Evolutionary conservation across 257 asterid species (phyloP).

Genomic region (Capsicum baccatum): DNA sequence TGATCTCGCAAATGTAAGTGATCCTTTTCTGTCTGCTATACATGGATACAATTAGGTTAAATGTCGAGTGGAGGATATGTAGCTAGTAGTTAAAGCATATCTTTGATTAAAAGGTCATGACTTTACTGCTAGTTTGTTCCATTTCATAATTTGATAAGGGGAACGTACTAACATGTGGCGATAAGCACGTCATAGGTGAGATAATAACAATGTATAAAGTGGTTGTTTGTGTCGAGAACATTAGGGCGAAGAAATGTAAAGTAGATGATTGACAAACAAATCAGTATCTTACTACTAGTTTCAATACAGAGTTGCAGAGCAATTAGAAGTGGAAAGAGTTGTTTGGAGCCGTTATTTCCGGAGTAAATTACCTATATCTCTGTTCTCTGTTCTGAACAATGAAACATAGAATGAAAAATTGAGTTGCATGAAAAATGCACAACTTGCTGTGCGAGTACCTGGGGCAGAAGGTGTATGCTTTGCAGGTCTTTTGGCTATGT

Average conservation of each 20-base stretch:
- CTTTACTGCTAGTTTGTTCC: not conserved
- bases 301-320: not conserved
- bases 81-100: not conserved
- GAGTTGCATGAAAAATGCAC: not conserved
- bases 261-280: not conserved
- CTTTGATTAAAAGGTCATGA: not conserved
- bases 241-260: not conserved
- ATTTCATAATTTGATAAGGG: not conserved
- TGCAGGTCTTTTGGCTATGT: not conserved
- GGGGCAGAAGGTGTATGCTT: not conserved
- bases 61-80: not conserved
- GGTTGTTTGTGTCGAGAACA: not conserved
- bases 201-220: not conserved
- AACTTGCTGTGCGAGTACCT: not conserved
- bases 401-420: not conserved
- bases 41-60: slow-evolving; percentile 1
- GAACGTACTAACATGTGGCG: not conserved
- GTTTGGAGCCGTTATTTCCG: not conserved
- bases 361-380: not conserved
- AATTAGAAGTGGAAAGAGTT: not conserved
- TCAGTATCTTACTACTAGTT: not conserved
- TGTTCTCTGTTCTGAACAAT: not conserved
- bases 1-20: slow-evolving; percentile 84
- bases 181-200: not conserved
- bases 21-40: slow-evolving; percentile 26